These are phyloP conservation scores for Knufia fluminis DNA, from an alignment of 2,329 filamentous ascomycete genomes.

Conservation along the genomic window DNA sequence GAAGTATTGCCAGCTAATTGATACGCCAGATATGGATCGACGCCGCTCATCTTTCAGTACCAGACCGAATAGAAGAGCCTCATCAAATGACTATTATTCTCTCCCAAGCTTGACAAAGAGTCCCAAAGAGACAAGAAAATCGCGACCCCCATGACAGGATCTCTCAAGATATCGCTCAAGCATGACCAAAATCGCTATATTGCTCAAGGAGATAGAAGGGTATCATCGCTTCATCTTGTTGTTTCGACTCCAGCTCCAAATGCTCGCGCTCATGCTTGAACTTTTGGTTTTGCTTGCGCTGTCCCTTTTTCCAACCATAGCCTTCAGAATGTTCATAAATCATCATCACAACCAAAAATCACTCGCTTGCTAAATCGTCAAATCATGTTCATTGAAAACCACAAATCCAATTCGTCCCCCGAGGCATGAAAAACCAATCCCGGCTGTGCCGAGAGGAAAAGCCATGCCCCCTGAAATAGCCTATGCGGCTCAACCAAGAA, in stretches of 20 bases:
- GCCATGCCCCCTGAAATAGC: conserved; percentile 34
- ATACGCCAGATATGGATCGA: not conserved
- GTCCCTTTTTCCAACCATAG: not conserved
- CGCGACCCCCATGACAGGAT: not conserved
- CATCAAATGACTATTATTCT: not conserved
- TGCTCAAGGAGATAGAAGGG: not conserved
- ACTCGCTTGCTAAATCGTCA: conserved; percentile 17
- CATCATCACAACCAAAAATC: conserved; percentile 15
- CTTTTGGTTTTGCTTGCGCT: not conserved
- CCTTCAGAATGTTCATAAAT: not conserved
- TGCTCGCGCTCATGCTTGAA: not conserved
- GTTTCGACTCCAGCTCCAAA: not conserved
- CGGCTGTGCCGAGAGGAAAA: conserved; percentile 34
- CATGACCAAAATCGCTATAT: not conserved
- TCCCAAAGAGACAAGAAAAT: not conserved
- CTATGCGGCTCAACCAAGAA: conserved; percentile 15
- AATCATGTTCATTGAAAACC: conserved; percentile 9
- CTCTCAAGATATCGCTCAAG: not conserved
- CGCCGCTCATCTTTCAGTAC: not conserved
- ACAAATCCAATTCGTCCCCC: conserved; percentile 8
- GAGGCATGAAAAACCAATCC: conserved; percentile 36
- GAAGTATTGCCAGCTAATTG: not conserved
- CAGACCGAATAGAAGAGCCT: not conserved
- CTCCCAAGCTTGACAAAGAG: not conserved
- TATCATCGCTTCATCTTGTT: not conserved